Evolutionary conservation across 116 monocot species (phyloP).

Genomic region (Trichopus zeylanicus): DNA sequence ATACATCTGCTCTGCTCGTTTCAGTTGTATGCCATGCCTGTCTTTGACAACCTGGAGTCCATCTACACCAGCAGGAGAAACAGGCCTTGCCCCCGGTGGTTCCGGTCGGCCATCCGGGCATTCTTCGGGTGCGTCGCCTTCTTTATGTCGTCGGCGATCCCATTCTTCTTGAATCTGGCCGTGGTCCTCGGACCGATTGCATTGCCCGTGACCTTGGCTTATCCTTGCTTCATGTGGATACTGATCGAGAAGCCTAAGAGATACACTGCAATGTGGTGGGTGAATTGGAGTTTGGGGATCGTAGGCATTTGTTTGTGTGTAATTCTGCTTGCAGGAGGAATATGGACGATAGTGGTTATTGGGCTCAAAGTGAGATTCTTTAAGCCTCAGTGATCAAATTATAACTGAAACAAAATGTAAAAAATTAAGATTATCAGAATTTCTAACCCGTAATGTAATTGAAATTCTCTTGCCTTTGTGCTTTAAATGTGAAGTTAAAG

Average conservation of each 20-base stretch:
- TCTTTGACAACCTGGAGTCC: slow-evolving; percentile 67
- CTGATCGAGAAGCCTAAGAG: slow-evolving; percentile 58
- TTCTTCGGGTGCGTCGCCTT: slow-evolving; percentile 44
- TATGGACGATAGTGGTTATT: slow-evolving; percentile 51
- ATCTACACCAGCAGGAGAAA: slow-evolving; percentile 55
- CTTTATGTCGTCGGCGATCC: slow-evolving; percentile 60
- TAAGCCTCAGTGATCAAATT: slow-evolving; percentile 36
- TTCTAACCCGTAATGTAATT: too few species aligned
- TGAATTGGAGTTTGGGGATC: slow-evolving; percentile 58
- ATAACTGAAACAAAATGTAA: too few species aligned
- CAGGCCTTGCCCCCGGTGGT: slow-evolving; percentile 71
- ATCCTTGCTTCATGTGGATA: slow-evolving; percentile 91
- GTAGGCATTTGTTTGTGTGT: slow-evolving; percentile 59
- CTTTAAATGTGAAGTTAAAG: too few species aligned
- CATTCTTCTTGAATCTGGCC: slow-evolving; percentile 60
- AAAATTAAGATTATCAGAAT: too few species aligned
- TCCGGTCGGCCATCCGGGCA: slow-evolving; percentile 39
- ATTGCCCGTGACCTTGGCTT: slow-evolving; percentile 71
- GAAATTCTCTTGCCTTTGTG: too few species aligned
- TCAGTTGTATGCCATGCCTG: slow-evolving; percentile 89
- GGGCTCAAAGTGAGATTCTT: slow-evolving; percentile 71
- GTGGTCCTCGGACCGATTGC: slow-evolving; percentile 65
- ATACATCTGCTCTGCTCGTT: slow-evolving; percentile 62
- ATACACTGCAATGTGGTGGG: slow-evolving; percentile 51
- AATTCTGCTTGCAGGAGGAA: slow-evolving; percentile 34